Base-by-base conservation (phyloP, 1,284 basidiomycete genomes). In the Rhodotorula sp. region DNA sequence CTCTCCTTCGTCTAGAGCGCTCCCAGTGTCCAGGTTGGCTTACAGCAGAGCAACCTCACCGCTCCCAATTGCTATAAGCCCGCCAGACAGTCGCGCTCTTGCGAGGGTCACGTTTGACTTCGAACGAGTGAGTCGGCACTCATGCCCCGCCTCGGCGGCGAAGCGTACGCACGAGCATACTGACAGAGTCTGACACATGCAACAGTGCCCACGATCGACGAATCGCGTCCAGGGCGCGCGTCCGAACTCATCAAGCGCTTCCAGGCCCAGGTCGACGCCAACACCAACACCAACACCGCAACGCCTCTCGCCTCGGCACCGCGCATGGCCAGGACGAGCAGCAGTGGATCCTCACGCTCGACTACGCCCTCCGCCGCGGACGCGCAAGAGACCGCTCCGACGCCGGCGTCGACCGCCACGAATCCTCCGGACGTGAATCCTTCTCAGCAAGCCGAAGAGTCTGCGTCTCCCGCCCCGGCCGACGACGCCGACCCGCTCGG, bases 171-270 rank as follows among this genome's bases (percentile, higher is more conserved):
- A 8, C 38, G 38, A 43, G 38, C 38, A 43, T 14, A 43, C 38
- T 43, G 38, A 43, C 10, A 23, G 14, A 6, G n/a, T 12, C 1
- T 16, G 12, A 54, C 4, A 8, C 14, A 3, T 5, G 14, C 26
- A 1, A 48, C 60, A 65, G 54, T 73, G 69, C 69, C 67, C 2
- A 26, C 71, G 0, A 69, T 70, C 31, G 73, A 74, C 65, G 60
- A 71, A 23, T 47, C 34, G 8, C 34, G 52, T 28, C 60, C 66
- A 0, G 57, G 52, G 26, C 67, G 59, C 16, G 68, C 73, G 10
- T 63, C 60, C 12, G 66, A 70, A 21, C 66, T 74, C n/a, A 71
- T 71, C 67, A 63, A 61, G 26, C 67, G 68, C 3, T 74, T 72
- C 66, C 73, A 74, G 50, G 28, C 49, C 7, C 54, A 61, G 7